These are phyloP conservation scores for Tilletia setariae DNA, from an alignment of 1,284 basidiomycete genomes.

Conservation along the genomic window DNA sequence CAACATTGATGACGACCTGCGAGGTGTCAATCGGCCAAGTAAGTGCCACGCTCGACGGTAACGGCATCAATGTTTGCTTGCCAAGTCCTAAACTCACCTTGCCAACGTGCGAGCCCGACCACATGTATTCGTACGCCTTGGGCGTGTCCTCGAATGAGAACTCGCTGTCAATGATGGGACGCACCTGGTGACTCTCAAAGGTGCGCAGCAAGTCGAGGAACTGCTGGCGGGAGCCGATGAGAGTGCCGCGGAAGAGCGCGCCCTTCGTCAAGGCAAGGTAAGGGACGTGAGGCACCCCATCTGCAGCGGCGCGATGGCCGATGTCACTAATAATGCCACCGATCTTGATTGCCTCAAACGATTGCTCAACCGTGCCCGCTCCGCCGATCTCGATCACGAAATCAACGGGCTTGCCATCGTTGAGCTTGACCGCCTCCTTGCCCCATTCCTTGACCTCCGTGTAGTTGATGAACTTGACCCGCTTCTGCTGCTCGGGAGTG, in stretches of 20 bases:
- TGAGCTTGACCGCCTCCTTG: constrained; percentile 60
- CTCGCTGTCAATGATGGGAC: constrained; percentile 61
- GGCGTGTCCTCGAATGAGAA: constrained; percentile 60
- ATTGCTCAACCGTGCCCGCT: constrained; percentile 59
- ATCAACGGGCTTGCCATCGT: constrained; percentile 62
- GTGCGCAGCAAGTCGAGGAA: constrained; percentile 60
- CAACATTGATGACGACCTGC: constrained; percentile 33
- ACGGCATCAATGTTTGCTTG: too few species aligned
- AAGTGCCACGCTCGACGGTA: background rate
- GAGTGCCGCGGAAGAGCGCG: constrained; percentile 54
- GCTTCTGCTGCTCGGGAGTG: constrained; percentile 34
- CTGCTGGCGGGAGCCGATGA: constrained; percentile 54
- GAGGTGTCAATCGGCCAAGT: background rate
- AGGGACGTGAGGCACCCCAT: constrained; percentile 24
- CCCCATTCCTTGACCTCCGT: constrained; percentile 63
- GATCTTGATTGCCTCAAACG: constrained; percentile 57
- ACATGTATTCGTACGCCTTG: constrained; percentile 59
- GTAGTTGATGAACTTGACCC: constrained; percentile 59
- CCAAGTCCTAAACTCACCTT: constrained; percentile 22
- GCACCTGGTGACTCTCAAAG: constrained; percentile 57
- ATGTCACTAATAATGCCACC: constrained; percentile 62
- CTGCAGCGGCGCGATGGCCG: constrained; percentile 57
- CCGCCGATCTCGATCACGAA: constrained; percentile 64
- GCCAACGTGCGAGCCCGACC: constrained; percentile 42
- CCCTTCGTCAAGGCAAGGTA: constrained; percentile 26